Evolutionary conservation across 2,329 filamentous ascomycete genomes (phyloP).

Genomic region (Paramyrothecium roridum): DNA sequence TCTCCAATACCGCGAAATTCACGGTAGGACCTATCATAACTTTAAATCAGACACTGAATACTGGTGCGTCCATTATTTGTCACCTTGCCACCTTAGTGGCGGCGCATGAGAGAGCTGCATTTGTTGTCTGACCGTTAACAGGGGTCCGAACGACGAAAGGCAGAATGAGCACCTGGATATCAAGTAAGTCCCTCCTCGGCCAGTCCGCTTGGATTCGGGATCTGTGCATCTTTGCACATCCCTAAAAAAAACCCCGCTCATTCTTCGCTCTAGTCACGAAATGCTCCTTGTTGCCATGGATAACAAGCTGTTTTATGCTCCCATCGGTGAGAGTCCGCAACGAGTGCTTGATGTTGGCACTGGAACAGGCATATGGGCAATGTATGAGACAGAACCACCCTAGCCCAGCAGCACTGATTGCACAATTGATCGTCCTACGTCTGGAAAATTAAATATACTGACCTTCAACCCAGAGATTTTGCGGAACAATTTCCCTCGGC

Average conservation of each 20-base stretch:
- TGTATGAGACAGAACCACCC: neutral
- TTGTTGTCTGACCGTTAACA: neutral
- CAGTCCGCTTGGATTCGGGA: too few species aligned
- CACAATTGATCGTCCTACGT: too few species aligned
- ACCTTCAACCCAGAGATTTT: neutral
- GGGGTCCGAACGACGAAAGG: neutral
- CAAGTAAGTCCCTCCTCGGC: neutral
- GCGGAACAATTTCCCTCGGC: neutral
- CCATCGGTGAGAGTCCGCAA: constrained; percentile 5
- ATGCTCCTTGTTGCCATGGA: constrained; percentile 6
- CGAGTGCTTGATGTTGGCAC: neutral
- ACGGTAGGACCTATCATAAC: neutral
- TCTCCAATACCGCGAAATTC: neutral
- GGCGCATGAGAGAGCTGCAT: neutral
- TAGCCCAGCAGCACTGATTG: too few species aligned
- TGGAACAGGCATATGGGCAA: neutral
- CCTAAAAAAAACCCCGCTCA: neutral
- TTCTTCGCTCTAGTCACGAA: constrained; percentile 3
- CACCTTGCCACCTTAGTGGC: neutral
- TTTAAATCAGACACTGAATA: neutral
- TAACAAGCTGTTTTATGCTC: constrained; percentile 3
- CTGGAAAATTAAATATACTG: too few species aligned
- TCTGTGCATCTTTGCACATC: neutral
- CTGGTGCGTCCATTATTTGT: neutral
- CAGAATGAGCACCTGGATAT: neutral